phyloP scores from a whole-genome alignment of 495 filamentous ascomycete species.

The Parathielavia hyrcaniae region DNA sequence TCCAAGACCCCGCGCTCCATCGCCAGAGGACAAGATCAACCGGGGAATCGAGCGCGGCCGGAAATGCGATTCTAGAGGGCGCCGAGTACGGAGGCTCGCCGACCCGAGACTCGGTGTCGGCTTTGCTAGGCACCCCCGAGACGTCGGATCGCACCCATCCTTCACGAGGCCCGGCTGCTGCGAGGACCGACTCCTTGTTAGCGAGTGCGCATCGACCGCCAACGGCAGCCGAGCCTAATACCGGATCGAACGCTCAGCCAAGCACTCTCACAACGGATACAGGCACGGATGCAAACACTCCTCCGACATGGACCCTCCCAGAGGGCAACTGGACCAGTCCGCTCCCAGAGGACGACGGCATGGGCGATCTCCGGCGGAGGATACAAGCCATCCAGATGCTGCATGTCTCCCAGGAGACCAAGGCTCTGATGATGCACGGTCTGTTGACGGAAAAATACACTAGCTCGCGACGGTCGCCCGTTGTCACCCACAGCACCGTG shows the following conservation, averaged over 20 bases:
- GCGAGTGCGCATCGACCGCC: background rate
- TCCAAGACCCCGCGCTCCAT: constrained; percentile 23
- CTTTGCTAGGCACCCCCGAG: background rate
- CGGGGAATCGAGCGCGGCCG: constrained; percentile 2
- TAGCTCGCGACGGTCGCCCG: constrained; percentile 34
- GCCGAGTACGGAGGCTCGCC: constrained; percentile 4
- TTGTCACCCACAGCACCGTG: constrained; percentile 16
- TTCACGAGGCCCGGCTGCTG: background rate
- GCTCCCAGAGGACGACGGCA: constrained; percentile 90
- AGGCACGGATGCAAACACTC: background rate
- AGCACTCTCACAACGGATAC: background rate
- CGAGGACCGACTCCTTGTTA: background rate
- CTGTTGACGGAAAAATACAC: constrained; percentile 76
- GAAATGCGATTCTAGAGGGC: constrained; percentile 23
- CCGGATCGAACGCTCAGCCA: background rate
- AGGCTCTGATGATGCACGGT: constrained; percentile 76
- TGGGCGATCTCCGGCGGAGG: constrained; percentile 64
- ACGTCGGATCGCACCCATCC: background rate
- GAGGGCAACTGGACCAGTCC: constrained; percentile 11
- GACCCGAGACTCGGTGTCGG: background rate
- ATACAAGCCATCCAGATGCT: constrained; percentile 70
- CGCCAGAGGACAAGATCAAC: constrained; percentile 21
- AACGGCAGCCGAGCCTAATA: background rate
- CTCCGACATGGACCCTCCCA: constrained; percentile 10
- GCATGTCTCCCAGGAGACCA: constrained; percentile 60